These are phyloP conservation scores for Striga hermonthica DNA, from an alignment of 305 asterid species.

Conservation along the genomic window DNA sequence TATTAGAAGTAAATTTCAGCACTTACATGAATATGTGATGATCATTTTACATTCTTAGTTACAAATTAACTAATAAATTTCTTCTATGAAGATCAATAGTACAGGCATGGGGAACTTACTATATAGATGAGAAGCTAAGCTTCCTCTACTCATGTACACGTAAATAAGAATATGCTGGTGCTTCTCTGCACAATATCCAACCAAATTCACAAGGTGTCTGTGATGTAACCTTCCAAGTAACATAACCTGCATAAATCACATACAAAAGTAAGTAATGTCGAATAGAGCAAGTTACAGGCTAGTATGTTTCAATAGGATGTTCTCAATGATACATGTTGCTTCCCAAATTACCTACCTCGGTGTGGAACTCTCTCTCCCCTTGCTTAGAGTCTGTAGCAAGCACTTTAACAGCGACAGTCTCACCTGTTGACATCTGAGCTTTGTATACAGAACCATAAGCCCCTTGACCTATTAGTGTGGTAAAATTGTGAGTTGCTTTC, in stretches of 20 bases:
- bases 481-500: conserved; percentile 81
- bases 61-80: not conserved
- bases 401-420: conserved; percentile 88
- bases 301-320: not conserved
- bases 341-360: conserved; percentile 62
- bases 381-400: conserved; percentile 93
- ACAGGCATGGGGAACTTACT: conserved; percentile 48
- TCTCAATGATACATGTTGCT: not conserved
- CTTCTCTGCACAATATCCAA: conserved; percentile 95
- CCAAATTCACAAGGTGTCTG: conserved; percentile 92
- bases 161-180: conserved; percentile 86
- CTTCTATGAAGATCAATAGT: not conserved
- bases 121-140: conserved; percentile 83
- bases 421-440: conserved; percentile 84
- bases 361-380: conserved; percentile 93
- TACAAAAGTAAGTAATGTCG: conserved; percentile 5
- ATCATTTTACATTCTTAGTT: not conserved
- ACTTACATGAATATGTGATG: not conserved
- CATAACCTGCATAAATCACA: conserved; percentile 54
- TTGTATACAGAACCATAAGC: conserved; percentile 91
- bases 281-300: not conserved
- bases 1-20: not conserved
- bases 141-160: conserved; percentile 91
- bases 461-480: conserved; percentile 89
- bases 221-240: conserved; percentile 93